phyloP scores from a whole-genome alignment of 129 eudicot species.

The Deinandra increscens region DNA sequence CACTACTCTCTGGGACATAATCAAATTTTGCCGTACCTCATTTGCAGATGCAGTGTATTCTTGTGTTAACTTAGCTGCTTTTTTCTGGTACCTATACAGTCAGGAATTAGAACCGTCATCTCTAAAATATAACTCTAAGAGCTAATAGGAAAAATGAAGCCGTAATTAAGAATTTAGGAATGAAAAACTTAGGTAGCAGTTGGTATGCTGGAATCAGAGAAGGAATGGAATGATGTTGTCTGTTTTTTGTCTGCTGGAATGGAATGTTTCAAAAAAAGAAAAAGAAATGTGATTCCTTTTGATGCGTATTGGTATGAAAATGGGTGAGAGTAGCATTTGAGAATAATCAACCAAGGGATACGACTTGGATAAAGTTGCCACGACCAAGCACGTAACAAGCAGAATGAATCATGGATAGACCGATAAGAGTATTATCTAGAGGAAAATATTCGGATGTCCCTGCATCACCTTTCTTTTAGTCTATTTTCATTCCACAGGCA shows the following conservation, averaged over 20 bases:
- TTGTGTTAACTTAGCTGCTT: slow-evolving; percentile 92
- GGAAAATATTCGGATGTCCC: background rate
- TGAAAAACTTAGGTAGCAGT: background rate
- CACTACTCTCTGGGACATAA: slow-evolving; percentile 11
- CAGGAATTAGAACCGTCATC: slow-evolving; percentile 13
- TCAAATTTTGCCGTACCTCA: slow-evolving; percentile 52
- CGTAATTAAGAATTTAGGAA: background rate
- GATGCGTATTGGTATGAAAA: background rate
- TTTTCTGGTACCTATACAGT: slow-evolving; percentile 82
- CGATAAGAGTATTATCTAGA: background rate
- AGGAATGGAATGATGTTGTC: background rate
- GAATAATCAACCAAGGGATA: background rate
- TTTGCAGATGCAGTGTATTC: slow-evolving; percentile 90
- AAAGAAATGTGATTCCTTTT: background rate
- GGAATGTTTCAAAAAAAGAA: background rate
- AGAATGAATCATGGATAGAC: background rate
- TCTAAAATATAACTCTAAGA: background rate
- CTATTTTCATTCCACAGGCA: background rate
- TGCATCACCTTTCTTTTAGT: background rate
- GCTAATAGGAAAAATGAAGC: background rate
- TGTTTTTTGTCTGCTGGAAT: background rate
- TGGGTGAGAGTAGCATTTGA: background rate
- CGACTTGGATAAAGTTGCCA: background rate
- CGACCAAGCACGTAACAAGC: background rate
- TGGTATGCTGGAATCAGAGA: background rate